Evolutionary conservation across 1,139 yeast genomes (phyloP).

Genomic region (Candida sanyaensis): DNA sequence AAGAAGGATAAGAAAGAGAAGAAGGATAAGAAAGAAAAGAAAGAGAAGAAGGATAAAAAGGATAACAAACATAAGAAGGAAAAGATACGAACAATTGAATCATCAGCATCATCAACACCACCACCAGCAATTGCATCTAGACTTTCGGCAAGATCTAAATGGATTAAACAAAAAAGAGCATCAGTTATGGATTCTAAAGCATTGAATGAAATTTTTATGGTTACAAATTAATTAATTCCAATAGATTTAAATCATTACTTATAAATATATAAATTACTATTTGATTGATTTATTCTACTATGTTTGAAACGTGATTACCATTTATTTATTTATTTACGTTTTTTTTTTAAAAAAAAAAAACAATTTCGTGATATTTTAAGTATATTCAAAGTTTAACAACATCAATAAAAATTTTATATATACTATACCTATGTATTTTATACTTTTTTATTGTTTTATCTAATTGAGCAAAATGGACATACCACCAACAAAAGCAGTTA

Average conservation of each 20-base stretch:
- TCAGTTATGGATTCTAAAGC: slow-evolving; percentile 89
- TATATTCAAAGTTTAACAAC: no score
- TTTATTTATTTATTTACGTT: background rate
- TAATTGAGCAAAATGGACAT: slow-evolving; percentile 29
- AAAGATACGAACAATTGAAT: slow-evolving; percentile 15
- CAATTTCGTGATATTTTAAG: background rate
- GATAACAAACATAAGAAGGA: slow-evolving; percentile 20
- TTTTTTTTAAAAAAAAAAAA: no score
- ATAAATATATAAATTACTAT: background rate
- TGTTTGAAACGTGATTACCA: background rate
- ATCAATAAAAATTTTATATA: no score
- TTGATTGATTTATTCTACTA: background rate
- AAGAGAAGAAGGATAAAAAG: slow-evolving; percentile 13
- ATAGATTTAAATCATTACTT: background rate
- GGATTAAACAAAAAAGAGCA: slow-evolving; percentile 87
- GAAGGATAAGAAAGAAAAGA: slow-evolving; percentile 20
- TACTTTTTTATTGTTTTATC: background rate
- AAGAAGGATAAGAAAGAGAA: slow-evolving; percentile 28
- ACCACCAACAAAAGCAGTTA: slow-evolving; percentile 42
- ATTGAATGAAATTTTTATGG: slow-evolving; percentile 90
- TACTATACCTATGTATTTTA: no score
- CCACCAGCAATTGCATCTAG: slow-evolving; percentile 52
- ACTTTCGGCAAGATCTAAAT: slow-evolving; percentile 77
- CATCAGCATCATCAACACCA: slow-evolving; percentile 19
- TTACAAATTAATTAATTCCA: slow-evolving; percentile 39